Evolutionary conservation across 2,329 filamentous ascomycete genomes (phyloP), one percentile per base, ranked within the genome.

Genomic region (Cordyceps javanica): DNA sequence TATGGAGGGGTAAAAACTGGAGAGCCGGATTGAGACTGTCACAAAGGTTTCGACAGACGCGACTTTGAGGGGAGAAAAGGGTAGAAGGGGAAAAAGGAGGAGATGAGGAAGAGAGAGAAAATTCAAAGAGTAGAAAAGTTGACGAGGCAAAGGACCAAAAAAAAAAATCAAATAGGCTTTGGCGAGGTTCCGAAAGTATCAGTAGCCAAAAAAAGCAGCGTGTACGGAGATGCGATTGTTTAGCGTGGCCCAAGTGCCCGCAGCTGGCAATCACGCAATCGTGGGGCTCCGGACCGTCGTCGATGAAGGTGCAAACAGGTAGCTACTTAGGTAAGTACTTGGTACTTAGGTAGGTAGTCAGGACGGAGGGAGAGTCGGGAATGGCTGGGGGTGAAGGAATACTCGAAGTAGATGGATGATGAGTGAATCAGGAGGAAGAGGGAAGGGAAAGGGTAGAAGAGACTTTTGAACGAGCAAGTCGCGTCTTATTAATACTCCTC

Each of bases 241-340:
- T 52, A 57, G 46, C 39, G 46, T 39, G 28, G 46, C 23, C 28
- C 23, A 28, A 45, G 44, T 50, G 54, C 34, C 26, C 32, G 59
- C 38, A 55, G 39, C 39, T 53, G 28, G 41, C 41, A 48, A 60
- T 68, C 67, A 70, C 68, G 67, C 68, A 70, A 70, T 70, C 63
- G 66, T 65, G 63, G 65, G 63, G 66, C 61, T 53, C 39, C 44
- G 61, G 55, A 60, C 62, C 60, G 65, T 62, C 57, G 57, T 62
- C 57, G 57, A 55, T 44, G 52, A 50, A 51, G 3, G 8, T 57
- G 38, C 36, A 50, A 19, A 25, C 6, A 4, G 13, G 45, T 36
- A 26, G 32, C 10, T 16, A 23, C n/a, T 23, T n/a, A 41, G 36
- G 32, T 21, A 25, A n/a, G n/a, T 57, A 19, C 25, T 10, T 7